Conservation (phyloP, 1,284 basidiomycete genomes). For the Rhodotorula sp. region DNA sequence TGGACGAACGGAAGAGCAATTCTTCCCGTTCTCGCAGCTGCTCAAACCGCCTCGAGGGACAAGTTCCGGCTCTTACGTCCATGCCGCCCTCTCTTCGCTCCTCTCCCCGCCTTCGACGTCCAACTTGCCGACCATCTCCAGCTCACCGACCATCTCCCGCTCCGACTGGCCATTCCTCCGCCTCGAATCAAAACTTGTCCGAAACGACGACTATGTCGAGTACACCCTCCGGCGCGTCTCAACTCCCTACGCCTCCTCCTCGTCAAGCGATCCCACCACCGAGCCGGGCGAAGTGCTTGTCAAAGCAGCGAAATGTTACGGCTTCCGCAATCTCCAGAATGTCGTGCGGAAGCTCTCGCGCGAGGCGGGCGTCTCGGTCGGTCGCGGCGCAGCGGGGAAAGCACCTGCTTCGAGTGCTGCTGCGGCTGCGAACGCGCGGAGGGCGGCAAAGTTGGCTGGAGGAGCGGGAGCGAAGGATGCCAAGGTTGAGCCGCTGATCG, state of each 20-base stretch:
- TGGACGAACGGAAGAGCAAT: conserved; percentile 23
- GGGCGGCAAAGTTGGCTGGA: conserved; percentile 49
- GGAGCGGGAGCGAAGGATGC: conserved; percentile 43
- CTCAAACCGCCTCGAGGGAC: conserved; percentile 75
- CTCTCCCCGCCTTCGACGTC: conserved; percentile 39
- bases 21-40: conserved; percentile 57
- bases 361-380: conserved; percentile 72
- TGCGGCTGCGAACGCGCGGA: conserved; percentile 55
- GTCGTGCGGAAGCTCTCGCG: conserved; percentile 89
- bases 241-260: neutral
- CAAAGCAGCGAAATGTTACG: conserved; percentile 91
- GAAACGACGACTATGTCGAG: conserved; percentile 65
- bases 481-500: conserved; percentile 63
- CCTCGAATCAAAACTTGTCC: conserved; percentile 62
- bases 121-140: neutral
- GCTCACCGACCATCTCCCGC: conserved; percentile 47
- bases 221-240: conserved; percentile 56
- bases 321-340: conserved; percentile 96
- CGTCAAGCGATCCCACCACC: neutral
- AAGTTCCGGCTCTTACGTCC: conserved; percentile 90
- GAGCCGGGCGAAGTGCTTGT: conserved; percentile 66
- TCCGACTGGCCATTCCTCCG: conserved; percentile 55
- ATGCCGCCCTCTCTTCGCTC: conserved; percentile 62
- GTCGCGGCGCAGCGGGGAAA: conserved; percentile 55
- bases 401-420: conserved; percentile 57